A percentile compares a stretch with the other conserved stretches of the same genome.
Evolutionary conservation across 2,329 filamentous ascomycete genomes (phyloP).

Genomic region (Ascosphaera pollenicola): DNA sequence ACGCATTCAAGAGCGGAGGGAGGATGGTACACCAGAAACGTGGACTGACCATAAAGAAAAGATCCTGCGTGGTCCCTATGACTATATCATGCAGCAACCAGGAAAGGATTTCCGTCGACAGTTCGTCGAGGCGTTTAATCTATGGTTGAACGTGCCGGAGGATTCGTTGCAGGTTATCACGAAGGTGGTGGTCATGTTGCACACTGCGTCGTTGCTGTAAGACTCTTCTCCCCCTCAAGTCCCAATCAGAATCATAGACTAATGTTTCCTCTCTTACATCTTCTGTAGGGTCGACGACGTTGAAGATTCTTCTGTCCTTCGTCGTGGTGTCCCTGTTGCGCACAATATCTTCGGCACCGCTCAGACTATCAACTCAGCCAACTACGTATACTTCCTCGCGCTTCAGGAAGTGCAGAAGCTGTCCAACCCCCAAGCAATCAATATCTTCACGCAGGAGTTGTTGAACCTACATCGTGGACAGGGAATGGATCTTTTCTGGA

Average conservation of each 20-base stretch:
- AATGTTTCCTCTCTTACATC: neutral
- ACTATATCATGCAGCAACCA: conserved; percentile 57
- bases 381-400: conserved; percentile 20
- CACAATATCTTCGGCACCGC: conserved; percentile 22
- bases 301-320: conserved; percentile 20
- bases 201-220: conserved; percentile 18
- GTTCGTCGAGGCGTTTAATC: conserved; percentile 18
- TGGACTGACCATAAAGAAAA: conserved; percentile 60
- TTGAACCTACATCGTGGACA: conserved; percentile 19
- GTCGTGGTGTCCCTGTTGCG: conserved; percentile 20
- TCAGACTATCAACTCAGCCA: conserved; percentile 26
- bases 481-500: conserved; percentile 20
- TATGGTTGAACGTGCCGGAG: conserved; percentile 15
- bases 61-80: conserved; percentile 55
- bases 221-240: neutral
- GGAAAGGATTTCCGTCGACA: conserved; percentile 27
- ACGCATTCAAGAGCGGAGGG: neutral
- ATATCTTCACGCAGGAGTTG: conserved; percentile 17
- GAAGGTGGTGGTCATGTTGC: conserved; percentile 15
- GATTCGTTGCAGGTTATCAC: conserved; percentile 13
- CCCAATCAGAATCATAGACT: neutral
- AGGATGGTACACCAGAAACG: conserved; percentile 8
- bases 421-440: conserved; percentile 11
- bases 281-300: conserved; percentile 22
- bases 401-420: conserved; percentile 14